Base-by-base conservation (phyloP, 768 basidiomycete species). In the Boletus huronensis region DNA sequence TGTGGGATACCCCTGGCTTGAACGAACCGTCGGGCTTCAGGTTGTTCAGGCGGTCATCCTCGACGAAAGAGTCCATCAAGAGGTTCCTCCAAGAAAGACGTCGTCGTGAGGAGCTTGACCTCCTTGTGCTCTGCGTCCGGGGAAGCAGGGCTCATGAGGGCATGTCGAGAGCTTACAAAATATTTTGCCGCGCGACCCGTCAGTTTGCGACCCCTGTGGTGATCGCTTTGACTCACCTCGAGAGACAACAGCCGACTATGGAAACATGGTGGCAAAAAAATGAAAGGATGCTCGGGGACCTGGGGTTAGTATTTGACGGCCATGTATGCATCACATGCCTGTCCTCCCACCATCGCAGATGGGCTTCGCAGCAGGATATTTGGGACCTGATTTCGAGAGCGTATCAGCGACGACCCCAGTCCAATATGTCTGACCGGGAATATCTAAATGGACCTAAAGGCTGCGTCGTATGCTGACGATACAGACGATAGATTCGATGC, bases 171-270 rank as follows among this genome's bases (percentile, higher is more conserved):
- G 50, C 48, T 6, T 70, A 71, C 52, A 59, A 42, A 6, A 41
- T 6, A 0, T 74, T 77, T 47, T 60, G 67, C 26, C 57, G 62
- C 17, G 53, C 73, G 5, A 69, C 75, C 7, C 74, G 75, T 50
- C 64, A 49, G 32, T 34, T 62, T 9, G 50, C 61, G 21, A 68
- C 70, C n/a, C 75, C 77, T 1, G 69, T 73, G 40, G 65, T 74
- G 13, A 49, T 78, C 9, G 73, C 59, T 6, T 44, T 77, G 17
- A 78, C 75, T 13, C 67, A 73, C 39, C 64, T 78, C 5, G 77
- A 77, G 54, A 55, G 54, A 28, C 25, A n/a, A 17, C 61, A 64
- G 28, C 60, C 60, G 17, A 48, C 56, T 1, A 72, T 73, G 70
- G 73, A 73, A 0, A 21, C 47, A 3, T 74, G 73, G 71, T 74